Evolutionary conservation across 2,329 filamentous ascomycete genomes (phyloP).

Genomic region (Botrytis pseudocinerea): DNA sequence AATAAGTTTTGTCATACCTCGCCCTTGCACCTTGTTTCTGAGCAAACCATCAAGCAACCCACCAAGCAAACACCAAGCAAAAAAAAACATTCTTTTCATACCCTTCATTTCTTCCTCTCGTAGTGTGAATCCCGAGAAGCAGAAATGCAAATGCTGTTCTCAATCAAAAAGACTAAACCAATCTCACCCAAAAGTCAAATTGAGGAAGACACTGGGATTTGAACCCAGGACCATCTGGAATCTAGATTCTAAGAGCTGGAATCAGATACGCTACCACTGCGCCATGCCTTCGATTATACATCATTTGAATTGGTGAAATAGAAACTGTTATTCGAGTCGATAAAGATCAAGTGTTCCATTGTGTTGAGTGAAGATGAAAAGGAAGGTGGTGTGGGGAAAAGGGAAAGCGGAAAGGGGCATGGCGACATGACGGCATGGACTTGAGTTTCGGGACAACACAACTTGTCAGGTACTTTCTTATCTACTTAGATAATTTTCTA

Average conservation of each 20-base stretch:
- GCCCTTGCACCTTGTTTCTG: too few relatives aligned
- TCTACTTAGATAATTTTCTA: neutral
- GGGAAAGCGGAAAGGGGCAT: neutral
- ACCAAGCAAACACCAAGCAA: neutral
- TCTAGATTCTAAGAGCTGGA: constrained; percentile 26
- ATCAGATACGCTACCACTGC: constrained; percentile 9
- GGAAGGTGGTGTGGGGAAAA: neutral
- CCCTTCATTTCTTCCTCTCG: neutral
- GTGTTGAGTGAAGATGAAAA: neutral
- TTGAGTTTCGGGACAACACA: neutral
- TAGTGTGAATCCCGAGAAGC: neutral
- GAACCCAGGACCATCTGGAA: constrained; percentile 29
- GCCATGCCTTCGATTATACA: neutral
- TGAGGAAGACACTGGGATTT: constrained; percentile 25
- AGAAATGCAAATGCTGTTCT: neutral
- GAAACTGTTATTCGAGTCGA: fast-evolving
- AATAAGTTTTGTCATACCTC: neutral
- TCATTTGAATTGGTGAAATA: neutral
- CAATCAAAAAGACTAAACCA: neutral
- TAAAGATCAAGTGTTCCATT: neutral
- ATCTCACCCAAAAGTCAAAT: neutral
- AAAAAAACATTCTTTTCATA: neutral
- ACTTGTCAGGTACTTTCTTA: neutral
- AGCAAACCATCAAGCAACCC: neutral
- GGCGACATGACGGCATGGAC: neutral